These are phyloP conservation scores for Fistulifera solaris DNA, from an alignment of 108 stramenopile species.

Conservation along the genomic window DNA sequence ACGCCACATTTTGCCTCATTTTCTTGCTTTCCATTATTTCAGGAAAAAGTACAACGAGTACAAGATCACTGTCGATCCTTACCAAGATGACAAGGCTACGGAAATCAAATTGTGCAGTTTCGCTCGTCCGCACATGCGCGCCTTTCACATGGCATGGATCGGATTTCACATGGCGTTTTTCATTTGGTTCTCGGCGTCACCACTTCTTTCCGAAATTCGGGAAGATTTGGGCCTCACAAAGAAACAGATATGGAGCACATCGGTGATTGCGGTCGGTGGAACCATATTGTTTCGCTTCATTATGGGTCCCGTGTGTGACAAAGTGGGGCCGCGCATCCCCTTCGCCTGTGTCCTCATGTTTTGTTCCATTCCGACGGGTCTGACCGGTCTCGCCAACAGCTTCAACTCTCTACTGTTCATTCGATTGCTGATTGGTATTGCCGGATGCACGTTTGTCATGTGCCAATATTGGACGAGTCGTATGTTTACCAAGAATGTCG, in stretches of 20 bases:
- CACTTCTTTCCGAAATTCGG: conserved; percentile 64
- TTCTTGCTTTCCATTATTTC: not conserved
- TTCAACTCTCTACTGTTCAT: conserved; percentile 52
- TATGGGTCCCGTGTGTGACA: conserved; percentile 69
- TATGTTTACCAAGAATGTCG: conserved; percentile 84
- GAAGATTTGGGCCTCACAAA: conserved; percentile 46
- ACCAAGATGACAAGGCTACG: conserved; percentile 58
- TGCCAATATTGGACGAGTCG: conserved; percentile 86
- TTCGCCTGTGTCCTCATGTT: conserved; percentile 47
- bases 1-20: no score
- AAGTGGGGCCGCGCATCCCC: conserved; percentile 64
- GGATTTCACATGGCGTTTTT: conserved; percentile 74
- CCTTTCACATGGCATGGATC: conserved; percentile 72
- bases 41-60: conserved; percentile 64
- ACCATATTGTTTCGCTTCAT: conserved; percentile 63
- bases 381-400: conserved; percentile 68
- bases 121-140: conserved; percentile 76
- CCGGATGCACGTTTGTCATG: conserved; percentile 83
- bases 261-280: conserved; percentile 54
- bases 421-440: conserved; percentile 76
- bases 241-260: conserved; percentile 76
- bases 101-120: conserved; percentile 52
- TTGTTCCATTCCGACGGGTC: conserved; percentile 69
- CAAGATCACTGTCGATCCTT: conserved; percentile 35
- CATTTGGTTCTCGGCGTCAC: conserved; percentile 87